These are phyloP conservation scores for Tulasnella sp. DNA, from an alignment of 768 basidiomycete genomes.

Conservation along the genomic window DNA sequence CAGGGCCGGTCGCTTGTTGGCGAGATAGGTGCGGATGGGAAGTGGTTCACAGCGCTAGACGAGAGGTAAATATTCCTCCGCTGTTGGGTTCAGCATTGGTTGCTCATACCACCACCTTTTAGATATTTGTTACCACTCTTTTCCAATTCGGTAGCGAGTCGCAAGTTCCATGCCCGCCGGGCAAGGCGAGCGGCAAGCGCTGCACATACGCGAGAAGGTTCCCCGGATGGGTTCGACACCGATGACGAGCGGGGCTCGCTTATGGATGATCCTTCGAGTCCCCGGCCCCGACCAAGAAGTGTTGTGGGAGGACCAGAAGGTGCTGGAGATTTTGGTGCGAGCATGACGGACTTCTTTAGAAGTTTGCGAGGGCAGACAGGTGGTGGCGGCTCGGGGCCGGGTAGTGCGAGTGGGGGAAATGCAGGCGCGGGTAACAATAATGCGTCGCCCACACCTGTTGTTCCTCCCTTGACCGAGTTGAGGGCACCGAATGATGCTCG, in stretches of 20 bases:
- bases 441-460: too few relatives aligned
- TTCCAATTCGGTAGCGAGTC: constrained; percentile 81
- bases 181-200: constrained; percentile 18
- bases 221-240: constrained; percentile 5
- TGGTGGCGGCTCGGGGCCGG: too few relatives aligned
- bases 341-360: constrained; percentile 1
- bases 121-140: constrained; percentile 80
- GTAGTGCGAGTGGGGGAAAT: too few relatives aligned
- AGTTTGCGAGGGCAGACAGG: not conserved
- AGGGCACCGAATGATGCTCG: too few relatives aligned
- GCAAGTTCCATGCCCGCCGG: constrained; percentile 68
- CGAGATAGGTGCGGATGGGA: constrained; percentile 53
- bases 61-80: constrained; percentile 39
- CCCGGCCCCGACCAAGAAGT: not conserved
- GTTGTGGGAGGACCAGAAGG: not conserved
- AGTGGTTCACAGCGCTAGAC: constrained; percentile 94
- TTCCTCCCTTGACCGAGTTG: too few relatives aligned
- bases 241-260: constrained; percentile 15
- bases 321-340: not conserved
- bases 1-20: not conserved
- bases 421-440: too few relatives aligned
- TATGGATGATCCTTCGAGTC: not conserved
- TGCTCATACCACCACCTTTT: not conserved
- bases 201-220: not conserved
- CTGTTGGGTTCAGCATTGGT: not conserved